These are phyloP conservation scores for Termitomyces sp. DNA, from an alignment of 768 basidiomycete genomes.

Conservation along the genomic window DNA sequence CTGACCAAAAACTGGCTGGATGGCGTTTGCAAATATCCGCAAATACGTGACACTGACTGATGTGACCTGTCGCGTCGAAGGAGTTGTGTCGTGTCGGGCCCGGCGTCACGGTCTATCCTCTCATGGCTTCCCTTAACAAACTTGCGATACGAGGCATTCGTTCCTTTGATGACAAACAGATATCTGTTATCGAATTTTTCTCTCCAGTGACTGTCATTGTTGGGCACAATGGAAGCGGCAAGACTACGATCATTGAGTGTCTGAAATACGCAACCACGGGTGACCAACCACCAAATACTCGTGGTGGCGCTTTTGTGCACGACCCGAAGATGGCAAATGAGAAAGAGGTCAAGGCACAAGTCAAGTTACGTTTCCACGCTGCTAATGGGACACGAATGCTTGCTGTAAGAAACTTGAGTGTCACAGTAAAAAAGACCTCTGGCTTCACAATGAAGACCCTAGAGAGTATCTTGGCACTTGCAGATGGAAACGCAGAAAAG, in stretches of 20 bases:
- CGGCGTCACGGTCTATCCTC: neutral
- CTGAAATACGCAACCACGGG: conserved; percentile 99
- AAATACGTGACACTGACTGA: conserved; percentile 1
- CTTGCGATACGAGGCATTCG: conserved; percentile 92
- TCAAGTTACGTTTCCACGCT: conserved; percentile 88
- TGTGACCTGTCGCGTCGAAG: conserved; percentile 12
- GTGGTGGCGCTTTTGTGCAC: conserved; percentile 97
- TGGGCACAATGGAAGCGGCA: conserved; percentile 97
- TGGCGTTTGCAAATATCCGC: conserved; percentile 1
- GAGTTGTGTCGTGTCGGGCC: neutral
- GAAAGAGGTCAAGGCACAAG: conserved; percentile 98
- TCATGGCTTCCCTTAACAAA: conserved; percentile 84
- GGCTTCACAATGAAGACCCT: conserved; percentile 96
- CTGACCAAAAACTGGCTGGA: neutral
- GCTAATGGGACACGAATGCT: conserved; percentile 89
- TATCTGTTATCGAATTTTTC: conserved; percentile 94
- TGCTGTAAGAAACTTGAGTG: conserved; percentile 84
- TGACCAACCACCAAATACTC: conserved; percentile 94
- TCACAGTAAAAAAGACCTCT: conserved; percentile 85
- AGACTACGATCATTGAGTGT: conserved; percentile 99
- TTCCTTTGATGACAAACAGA: conserved; percentile 93
- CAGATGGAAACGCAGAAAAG: conserved; percentile 58
- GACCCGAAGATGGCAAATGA: conserved; percentile 99
- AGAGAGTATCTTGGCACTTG: conserved; percentile 80
- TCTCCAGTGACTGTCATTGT: conserved; percentile 97